A percentile compares a stretch with the other conserved stretches of the same genome.
phyloP scores from a whole-genome alignment of 805 yeast species.

The Saccharomyces jurei region DNA sequence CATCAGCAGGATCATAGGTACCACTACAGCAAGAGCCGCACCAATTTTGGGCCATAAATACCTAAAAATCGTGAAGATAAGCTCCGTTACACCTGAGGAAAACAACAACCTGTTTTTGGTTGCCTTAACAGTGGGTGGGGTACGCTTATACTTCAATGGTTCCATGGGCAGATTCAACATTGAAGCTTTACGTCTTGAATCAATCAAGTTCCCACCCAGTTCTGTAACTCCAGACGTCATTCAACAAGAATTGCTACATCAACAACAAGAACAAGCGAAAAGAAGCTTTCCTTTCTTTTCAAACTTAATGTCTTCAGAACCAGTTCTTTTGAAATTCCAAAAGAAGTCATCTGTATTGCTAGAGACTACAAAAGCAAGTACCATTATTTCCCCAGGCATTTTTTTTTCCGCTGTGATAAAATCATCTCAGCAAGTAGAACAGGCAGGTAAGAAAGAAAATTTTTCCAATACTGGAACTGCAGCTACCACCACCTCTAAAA shows the following conservation, averaged over 20 bases:
- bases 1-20: slow-evolving; percentile 34
- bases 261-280: slow-evolving; percentile 33
- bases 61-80: slow-evolving; percentile 47
- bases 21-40: slow-evolving; percentile 41
- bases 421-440: slow-evolving; percentile 15
- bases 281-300: slow-evolving; percentile 27
- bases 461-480: slow-evolving; percentile 28
- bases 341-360: slow-evolving; percentile 49
- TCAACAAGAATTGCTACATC: slow-evolving; percentile 31
- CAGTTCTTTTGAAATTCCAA: slow-evolving; percentile 39
- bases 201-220: slow-evolving; percentile 61
- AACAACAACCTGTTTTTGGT: slow-evolving; percentile 63
- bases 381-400: slow-evolving; percentile 77
- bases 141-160: slow-evolving; percentile 54
- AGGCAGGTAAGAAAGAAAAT: neutral
- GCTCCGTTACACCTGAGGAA: slow-evolving; percentile 43
- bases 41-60: slow-evolving; percentile 49
- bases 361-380: slow-evolving; percentile 48
- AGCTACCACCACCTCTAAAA: neutral
- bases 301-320: slow-evolving; percentile 23
- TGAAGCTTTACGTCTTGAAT: slow-evolving; percentile 37
- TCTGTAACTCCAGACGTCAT: slow-evolving; percentile 26
- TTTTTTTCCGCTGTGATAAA: slow-evolving; percentile 56
- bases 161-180: slow-evolving; percentile 30
- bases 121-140: slow-evolving; percentile 78